Percentiles rank a stretch among this genome's conserved stretches.
Conservation (phyloP, 768 basidiomycete species). For the Ramaria rubella region DNA sequence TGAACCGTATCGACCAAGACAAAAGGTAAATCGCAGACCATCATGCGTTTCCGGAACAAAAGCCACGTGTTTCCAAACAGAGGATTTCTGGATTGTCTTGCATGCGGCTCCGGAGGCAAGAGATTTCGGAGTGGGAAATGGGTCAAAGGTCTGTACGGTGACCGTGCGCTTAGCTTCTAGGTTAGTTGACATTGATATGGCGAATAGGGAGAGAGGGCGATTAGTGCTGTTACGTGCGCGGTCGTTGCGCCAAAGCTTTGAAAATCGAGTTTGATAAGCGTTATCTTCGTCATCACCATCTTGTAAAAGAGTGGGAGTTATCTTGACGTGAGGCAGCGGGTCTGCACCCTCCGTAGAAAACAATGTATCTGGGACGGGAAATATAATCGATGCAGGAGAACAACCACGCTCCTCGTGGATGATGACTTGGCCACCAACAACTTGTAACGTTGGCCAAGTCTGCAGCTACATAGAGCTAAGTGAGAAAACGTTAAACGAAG, state of each 20-base stretch:
- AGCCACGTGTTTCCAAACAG: not conserved
- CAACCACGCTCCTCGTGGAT: conserved; percentile 10
- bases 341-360: conserved; percentile 2
- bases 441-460: conserved; percentile 11
- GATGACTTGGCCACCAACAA: conserved; percentile 5
- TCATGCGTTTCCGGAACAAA: not conserved
- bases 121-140: not conserved
- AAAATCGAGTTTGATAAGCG: conserved; percentile 10
- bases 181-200: not conserved
- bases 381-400: conserved; percentile 7
- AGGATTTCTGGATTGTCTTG: not conserved
- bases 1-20: conserved; percentile 11
- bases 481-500: not conserved
- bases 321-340: conserved; percentile 8
- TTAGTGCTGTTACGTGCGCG: not conserved
- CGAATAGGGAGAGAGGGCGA: conserved; percentile 9
- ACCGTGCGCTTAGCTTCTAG: not conserved
- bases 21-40: conserved; percentile 11
- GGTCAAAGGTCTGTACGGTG: conserved; percentile 10
- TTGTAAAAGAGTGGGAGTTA: conserved; percentile 8
- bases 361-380: conserved; percentile 11
- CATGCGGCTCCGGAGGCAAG: not conserved
- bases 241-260: conserved; percentile 10
- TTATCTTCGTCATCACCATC: conserved; percentile 5
- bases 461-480: conserved; percentile 1